A percentile compares a stretch with the other conserved stretches of the same genome.
phyloP scores from a whole-genome alignment of 108 stramenopile species.

The Chaetoceros tenuissimus region DNA sequence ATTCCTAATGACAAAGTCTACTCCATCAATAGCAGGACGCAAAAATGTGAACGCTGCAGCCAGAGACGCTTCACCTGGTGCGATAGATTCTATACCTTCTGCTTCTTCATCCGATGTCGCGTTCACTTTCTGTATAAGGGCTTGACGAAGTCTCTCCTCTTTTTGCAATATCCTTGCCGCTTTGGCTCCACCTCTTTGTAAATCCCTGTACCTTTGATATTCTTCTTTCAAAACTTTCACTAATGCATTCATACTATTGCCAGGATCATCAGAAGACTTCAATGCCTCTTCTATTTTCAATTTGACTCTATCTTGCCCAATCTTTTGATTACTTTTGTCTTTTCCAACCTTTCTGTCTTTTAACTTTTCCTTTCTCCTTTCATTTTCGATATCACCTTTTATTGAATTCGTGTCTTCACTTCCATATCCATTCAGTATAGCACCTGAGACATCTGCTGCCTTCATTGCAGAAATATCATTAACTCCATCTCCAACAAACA shows the following conservation, averaged over 20 bases:
- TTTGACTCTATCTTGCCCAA: conserved; percentile 23
- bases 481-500: conserved; percentile 80
- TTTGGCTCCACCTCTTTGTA: conserved; percentile 39
- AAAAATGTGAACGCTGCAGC: conserved; percentile 57
- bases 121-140: conserved; percentile 9
- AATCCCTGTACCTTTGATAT: conserved; percentile 17
- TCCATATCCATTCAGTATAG: conserved; percentile 75
- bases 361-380: conserved; percentile 28
- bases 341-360: conserved; percentile 33
- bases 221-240: conserved; percentile 26
- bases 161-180: conserved; percentile 50
- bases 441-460: conserved; percentile 68
- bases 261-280: conserved; percentile 18
- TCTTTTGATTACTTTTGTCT: conserved; percentile 17
- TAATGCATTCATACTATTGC: conserved; percentile 16
- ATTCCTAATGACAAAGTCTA: conserved; percentile 41
- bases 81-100: conserved; percentile 12
- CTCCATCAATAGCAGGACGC: conserved; percentile 50
- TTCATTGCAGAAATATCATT: conserved; percentile 90
- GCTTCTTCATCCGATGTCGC: conserved; percentile 5
- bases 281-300: conserved; percentile 23
- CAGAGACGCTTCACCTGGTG: conserved; percentile 58
- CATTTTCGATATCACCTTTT: conserved; percentile 34
- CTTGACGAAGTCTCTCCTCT: conserved; percentile 30
- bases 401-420: conserved; percentile 18